A percentile compares a stretch with the other conserved stretches of the same genome.
Conservation (phyloP, 2,329 filamentous ascomycete genomes). For the Arthrobotrys musiformis region DNA sequence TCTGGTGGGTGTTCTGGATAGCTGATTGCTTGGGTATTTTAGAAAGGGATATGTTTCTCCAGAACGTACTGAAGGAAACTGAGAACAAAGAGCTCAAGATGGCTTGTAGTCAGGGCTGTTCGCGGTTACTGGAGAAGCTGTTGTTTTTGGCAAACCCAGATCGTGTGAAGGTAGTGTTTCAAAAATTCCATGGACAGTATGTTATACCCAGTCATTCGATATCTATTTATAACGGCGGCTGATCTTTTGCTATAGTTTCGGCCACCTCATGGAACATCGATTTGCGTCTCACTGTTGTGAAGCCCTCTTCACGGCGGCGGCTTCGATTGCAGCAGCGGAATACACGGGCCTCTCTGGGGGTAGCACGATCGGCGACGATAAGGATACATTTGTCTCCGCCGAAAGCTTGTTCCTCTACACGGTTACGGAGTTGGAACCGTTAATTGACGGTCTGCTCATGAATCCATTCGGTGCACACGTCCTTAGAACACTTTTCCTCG, state of each 20-base stretch:
- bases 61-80: conserved; percentile 86
- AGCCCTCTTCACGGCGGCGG: conserved; percentile 85
- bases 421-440: conserved; percentile 80
- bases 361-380: background rate
- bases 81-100: conserved; percentile 94
- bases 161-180: conserved; percentile 88
- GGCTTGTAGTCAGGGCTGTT: conserved; percentile 94
- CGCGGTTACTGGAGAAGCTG: conserved; percentile 87
- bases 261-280: conserved; percentile 89
- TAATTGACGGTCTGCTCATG: conserved; percentile 83
- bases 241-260: conserved; percentile 70
- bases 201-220: conserved; percentile 58
- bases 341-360: conserved; percentile 62
- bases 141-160: conserved; percentile 80
- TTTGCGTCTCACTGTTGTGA: conserved; percentile 99
- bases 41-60: conserved; percentile 69
- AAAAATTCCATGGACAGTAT: conserved; percentile 81
- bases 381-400: conserved; percentile 3
- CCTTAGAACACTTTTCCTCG: conserved; percentile 82
- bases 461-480: conserved; percentile 92
- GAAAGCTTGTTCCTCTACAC: conserved; percentile 37
- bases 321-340: conserved; percentile 80
- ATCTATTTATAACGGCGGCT: conserved; percentile 50
- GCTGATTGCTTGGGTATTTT: conserved; percentile 11
- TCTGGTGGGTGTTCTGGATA: background rate